Evolutionary conservation across 2,329 filamentous ascomycete genomes (phyloP), one percentile per base, ranked within the genome.

Genomic region (Pezicula carpinea): DNA sequence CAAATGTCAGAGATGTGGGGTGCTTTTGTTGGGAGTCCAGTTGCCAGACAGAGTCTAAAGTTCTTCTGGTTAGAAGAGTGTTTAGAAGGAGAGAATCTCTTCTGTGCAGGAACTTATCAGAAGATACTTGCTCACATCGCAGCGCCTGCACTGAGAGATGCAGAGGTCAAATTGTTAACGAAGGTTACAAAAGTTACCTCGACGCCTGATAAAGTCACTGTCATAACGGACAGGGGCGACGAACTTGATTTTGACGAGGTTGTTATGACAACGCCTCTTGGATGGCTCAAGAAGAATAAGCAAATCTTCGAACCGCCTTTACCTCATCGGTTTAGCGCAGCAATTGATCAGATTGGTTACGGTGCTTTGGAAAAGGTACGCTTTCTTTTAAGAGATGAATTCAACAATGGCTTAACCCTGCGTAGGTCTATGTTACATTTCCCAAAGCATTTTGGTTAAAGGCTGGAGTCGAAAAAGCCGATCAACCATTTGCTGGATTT

Each of bases 51-150:
- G 59, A 79, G 74, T 56, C 61, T 81, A 45, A 76, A 72, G 58
- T 80, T 72, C 59, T 76, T 79, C 54, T 79, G 76, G 73, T 59
- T 81, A 2, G 76, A 80, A 55, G 75, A 80, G 56, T 76, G 74
- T 43, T 72, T 80, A 40, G 75, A 79, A 55, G 76, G 77, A 21
- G 64, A 64, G 66, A 47, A 50, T 57, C 40, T 63, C 5, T 64
- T 64, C 42, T 59, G 59, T 38, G 59, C 61, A n/a, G 57, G 59
- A 32, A 63, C 61, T 17, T 64, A 62, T 36, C 50, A 60, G 39
- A 58, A 58, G 7, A 60, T 64, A 13, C 47, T 64, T 6, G 53
- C 50, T 15, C 43, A 35, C 6, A 59, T 64, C 21, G 54, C 62
- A 18, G 53, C 58, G 44, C 47, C 57, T 17, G 61, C 58, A 14